Base-by-base conservation (phyloP, 2,329 filamentous ascomycete genomes). In the Fusarium mundagurra region DNA sequence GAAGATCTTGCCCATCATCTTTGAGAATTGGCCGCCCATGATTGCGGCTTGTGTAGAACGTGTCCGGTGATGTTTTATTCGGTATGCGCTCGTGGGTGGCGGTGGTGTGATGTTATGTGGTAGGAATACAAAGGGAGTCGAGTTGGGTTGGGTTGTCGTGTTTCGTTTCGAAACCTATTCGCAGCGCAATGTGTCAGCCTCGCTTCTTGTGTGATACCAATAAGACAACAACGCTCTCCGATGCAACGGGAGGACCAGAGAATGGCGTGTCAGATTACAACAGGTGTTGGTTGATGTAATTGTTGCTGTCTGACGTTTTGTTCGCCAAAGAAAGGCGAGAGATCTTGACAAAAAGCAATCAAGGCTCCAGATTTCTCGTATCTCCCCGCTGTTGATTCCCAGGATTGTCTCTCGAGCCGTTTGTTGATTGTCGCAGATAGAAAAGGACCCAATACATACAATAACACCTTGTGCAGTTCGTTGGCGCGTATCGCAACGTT, bases 1-100 rank as follows among this genome's bases (percentile, higher is more conserved):
- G 88, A 98, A 98, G 88, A 98, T 94, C 92, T 97, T 98, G 86
- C 94, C 94, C 92, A 98, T 95, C 87, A 98, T 92, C 88, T 97
- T 98, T 80, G 94, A 97, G 84, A 98, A 89, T 85, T 94, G 93
- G 81, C 93, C 93, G 86, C 96, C 96, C 96, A 98, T 98, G 78
- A 83, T 92, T 70, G 68, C 75, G 73, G 71, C 41, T 74, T 64
- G 43, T 41, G 24, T 53, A 24, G 63, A 33, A 18, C 4, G 33
- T 16, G 51, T 22, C 57, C n/a, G 39, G 54, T 47, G 61, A 62
- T 36, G 41, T n/a, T 24, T 38, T 39, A 47, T 47, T 44, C 22
- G 57, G 53, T 60, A 45, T 59, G 55, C 64, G 54, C 41, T 61
- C 34, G 41, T 16, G 33, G 53, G 34, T 5, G n/a, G 18, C 59